phyloP scores from a whole-genome alignment of 257 asterid genomes.

The Osmanthus fragrans region DNA sequence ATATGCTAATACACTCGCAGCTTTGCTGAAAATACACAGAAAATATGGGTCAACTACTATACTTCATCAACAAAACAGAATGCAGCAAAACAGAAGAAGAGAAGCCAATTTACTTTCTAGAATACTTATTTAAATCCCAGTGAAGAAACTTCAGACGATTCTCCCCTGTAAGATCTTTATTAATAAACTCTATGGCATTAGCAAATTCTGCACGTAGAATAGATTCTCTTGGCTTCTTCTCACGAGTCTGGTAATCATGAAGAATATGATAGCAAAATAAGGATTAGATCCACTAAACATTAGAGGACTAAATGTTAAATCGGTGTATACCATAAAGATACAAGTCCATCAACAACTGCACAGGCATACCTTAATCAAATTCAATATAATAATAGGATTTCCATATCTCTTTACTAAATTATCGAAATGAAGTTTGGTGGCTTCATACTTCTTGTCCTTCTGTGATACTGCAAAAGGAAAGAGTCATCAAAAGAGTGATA shows the following conservation, averaged over 20 bases:
- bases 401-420: slow-evolving; percentile 89
- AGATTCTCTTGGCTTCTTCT: slow-evolving; percentile 96
- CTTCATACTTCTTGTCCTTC: slow-evolving; percentile 73
- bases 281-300: not conserved
- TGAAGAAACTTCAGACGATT: slow-evolving; percentile 85
- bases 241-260: slow-evolving; percentile 58
- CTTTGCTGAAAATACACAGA: slow-evolving; percentile 53
- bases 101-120: slow-evolving; percentile 54
- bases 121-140: slow-evolving; percentile 85
- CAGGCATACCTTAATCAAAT: slow-evolving; percentile 78
- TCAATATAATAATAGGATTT: slow-evolving; percentile 83
- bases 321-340: slow-evolving; percentile 11
- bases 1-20: slow-evolving; percentile 58
- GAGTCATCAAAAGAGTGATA: slow-evolving; percentile 22
- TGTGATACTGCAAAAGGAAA: slow-evolving; percentile 60
- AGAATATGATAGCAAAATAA: slow-evolving; percentile 2
- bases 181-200: slow-evolving; percentile 75
- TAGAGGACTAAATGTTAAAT: slow-evolving; percentile 4
- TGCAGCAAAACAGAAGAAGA: slow-evolving; percentile 12
- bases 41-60: slow-evolving; percentile 1
- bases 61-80: not conserved
- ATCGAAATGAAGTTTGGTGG: slow-evolving; percentile 91
- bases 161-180: slow-evolving; percentile 61
- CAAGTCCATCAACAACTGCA: slow-evolving; percentile 8
- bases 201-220: slow-evolving; percentile 80